These are phyloP conservation scores for Pythium rhizo-oryzae DNA, from an alignment of 352 stramenopile genomes.

Conservation along the genomic window DNA sequence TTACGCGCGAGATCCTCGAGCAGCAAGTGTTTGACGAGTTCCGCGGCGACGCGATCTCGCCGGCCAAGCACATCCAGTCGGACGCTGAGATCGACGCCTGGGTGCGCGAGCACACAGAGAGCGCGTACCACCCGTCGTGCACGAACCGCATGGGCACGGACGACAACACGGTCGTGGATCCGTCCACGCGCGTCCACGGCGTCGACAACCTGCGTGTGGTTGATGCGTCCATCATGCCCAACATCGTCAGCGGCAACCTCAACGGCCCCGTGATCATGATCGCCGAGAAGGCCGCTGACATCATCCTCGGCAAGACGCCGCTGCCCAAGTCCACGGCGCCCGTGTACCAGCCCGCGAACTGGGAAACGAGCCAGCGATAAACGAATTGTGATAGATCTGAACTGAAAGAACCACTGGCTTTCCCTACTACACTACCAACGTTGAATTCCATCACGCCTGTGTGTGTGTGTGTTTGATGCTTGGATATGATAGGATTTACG, in stretches of 20 bases:
- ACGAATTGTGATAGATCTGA: background rate
- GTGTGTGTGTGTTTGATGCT: background rate
- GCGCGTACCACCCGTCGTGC: slow-evolving; percentile 89
- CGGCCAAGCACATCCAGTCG: slow-evolving; percentile 55
- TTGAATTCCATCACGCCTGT: too few species aligned
- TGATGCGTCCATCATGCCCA: slow-evolving; percentile 94
- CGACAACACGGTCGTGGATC: slow-evolving; percentile 90
- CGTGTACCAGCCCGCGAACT: slow-evolving; percentile 76
- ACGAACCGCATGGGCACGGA: slow-evolving; percentile 89
- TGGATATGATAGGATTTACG: background rate
- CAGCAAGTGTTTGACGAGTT: slow-evolving; percentile 86
- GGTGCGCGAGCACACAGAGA: slow-evolving; percentile 84
- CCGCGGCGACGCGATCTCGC: slow-evolving; percentile 79
- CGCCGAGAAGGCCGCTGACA: slow-evolving; percentile 93
- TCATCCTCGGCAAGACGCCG: slow-evolving; percentile 81
- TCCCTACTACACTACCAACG: background rate
- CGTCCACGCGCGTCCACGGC: slow-evolving; percentile 83
- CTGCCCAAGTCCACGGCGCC: slow-evolving; percentile 74
- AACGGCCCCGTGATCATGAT: slow-evolving; percentile 95
- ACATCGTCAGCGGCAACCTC: slow-evolving; percentile 94
- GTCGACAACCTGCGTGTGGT: slow-evolving; percentile 89
- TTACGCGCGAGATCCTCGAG: slow-evolving; percentile 89
- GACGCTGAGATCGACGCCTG: slow-evolving; percentile 85
- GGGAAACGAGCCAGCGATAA: slow-evolving; percentile 76
- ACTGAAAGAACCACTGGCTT: background rate